Conservation (phyloP, 306 rosid species). For the Vachellia pachyceras region DNA sequence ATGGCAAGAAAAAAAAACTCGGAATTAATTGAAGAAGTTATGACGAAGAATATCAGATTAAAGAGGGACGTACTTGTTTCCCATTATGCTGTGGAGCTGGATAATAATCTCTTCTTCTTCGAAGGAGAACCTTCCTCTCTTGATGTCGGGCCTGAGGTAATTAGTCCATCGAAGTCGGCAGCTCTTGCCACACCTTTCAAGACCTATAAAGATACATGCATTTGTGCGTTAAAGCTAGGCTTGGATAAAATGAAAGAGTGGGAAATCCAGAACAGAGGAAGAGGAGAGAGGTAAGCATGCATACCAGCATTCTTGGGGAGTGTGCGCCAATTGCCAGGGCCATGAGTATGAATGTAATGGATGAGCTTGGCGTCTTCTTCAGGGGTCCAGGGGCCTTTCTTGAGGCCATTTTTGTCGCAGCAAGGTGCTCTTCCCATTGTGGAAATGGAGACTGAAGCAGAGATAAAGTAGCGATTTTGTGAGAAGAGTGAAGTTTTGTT, state of each 20-base stretch:
- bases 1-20: too few relatives aligned
- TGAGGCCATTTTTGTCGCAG: slow-evolving; percentile 76
- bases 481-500: slow-evolving; percentile 25
- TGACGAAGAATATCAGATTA: not conserved
- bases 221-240: not conserved
- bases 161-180: slow-evolving; percentile 93
- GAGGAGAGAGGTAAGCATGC: not conserved
- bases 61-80: slow-evolving; percentile 66
- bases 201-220: slow-evolving; percentile 44
- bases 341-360: slow-evolving; percentile 59
- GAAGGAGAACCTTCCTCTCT: slow-evolving; percentile 85
- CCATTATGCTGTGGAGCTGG: slow-evolving; percentile 75
- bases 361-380: slow-evolving; percentile 74
- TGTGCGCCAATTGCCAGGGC: slow-evolving; percentile 77
- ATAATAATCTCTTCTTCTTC: slow-evolving; percentile 86
- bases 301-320: slow-evolving; percentile 83
- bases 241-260: not conserved
- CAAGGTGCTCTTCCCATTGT: slow-evolving; percentile 89
- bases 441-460: not conserved
- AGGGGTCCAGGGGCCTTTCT: slow-evolving; percentile 91
- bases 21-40: not conserved
- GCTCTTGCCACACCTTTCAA: slow-evolving; percentile 87
- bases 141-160: slow-evolving; percentile 84
- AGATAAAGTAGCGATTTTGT: not conserved
- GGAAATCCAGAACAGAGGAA: not conserved